A percentile compares a stretch with the other conserved stretches of the same genome.
These are phyloP conservation scores for Lasiosphaeris hirsuta DNA, from an alignment of 495 filamentous ascomycete genomes.

Conservation along the genomic window DNA sequence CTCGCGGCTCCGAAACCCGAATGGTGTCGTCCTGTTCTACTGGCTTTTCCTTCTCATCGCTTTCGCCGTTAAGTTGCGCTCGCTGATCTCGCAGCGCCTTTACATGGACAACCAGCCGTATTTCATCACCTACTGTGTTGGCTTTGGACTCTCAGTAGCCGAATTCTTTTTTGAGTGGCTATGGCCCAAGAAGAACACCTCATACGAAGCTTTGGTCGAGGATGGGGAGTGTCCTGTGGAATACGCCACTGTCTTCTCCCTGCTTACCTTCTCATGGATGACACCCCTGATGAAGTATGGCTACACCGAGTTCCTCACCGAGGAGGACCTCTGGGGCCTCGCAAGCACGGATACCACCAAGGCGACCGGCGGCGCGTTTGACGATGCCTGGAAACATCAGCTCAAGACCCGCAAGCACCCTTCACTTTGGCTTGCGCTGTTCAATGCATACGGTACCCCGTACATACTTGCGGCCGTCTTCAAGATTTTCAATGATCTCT, in stretches of 20 bases:
- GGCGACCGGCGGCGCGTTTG: constrained; percentile 61
- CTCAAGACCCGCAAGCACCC: constrained; percentile 67
- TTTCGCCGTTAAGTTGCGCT: constrained; percentile 81
- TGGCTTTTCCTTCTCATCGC: constrained; percentile 88
- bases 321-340: constrained; percentile 96
- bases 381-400: constrained; percentile 74
- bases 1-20: constrained; percentile 79
- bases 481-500: constrained; percentile 78
- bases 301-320: constrained; percentile 86
- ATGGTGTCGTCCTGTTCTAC: constrained; percentile 92
- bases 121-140: constrained; percentile 75
- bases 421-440: constrained; percentile 88
- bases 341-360: constrained; percentile 75
- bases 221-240: constrained; percentile 88
- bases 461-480: constrained; percentile 77
- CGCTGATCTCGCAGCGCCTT: constrained; percentile 72
- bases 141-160: constrained; percentile 63
- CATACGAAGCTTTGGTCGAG: constrained; percentile 81
- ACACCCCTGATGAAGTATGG: constrained; percentile 96
- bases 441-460: constrained; percentile 77
- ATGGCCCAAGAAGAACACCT: constrained; percentile 79
- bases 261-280: constrained; percentile 97
- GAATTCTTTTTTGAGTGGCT: constrained; percentile 89
- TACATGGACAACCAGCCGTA: constrained; percentile 64
- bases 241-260: constrained; percentile 91